Evolutionary conservation across 2,329 filamentous ascomycete species (phyloP), one percentile per base, ranked within the genome.

Genomic region (Ophiosphaerella herpotricha): DNA sequence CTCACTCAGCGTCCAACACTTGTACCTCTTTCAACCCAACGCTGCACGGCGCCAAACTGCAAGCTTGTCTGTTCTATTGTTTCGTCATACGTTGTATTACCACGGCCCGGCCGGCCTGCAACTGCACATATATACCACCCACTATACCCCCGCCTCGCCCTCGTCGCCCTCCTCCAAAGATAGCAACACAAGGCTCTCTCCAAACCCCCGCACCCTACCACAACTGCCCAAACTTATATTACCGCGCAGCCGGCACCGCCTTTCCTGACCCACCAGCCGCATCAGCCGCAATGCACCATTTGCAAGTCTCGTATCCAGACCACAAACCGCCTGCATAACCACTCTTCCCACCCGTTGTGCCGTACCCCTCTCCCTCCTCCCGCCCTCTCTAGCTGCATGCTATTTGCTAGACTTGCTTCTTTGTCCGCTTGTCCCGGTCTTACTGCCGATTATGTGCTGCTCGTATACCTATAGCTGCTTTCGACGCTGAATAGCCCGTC

Each of bases 391-490:
- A 38, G 13, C 36, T 13, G 36, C 9, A 18, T 16, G 7, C 11
- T 38, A 38, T 38, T 23, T 38, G 16, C 16, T 12, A 13, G 8
- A 11, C 14, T 38, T 38, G 21, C 11, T 16, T 38, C 13, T 18
- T 18, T 38, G 14, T 38, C 36, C 6, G 13, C 45, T 44, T 31
- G 36, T 49, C 26, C 26, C 26, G 26, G 26, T 29, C 4, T 29
- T 29, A 29, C 11, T 29, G 26, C 18, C 18, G 26, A 65, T 67
- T 67, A 53, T 55, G 48, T 49, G 31, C 32, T 37, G 39, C 43
- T 48, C 29, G 54, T 69, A 69, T 69, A 70, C 48, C 60, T 68
- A 69, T 70, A 69, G 55, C 67, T 57, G 66, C 47, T 41, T 54
- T 68, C 66, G 45, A 70, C 64, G 47, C 57, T 54, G 57, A 54